Conservation (phyloP, 2,329 filamentous ascomycete species). For the Calonectria ilicicola region DNA sequence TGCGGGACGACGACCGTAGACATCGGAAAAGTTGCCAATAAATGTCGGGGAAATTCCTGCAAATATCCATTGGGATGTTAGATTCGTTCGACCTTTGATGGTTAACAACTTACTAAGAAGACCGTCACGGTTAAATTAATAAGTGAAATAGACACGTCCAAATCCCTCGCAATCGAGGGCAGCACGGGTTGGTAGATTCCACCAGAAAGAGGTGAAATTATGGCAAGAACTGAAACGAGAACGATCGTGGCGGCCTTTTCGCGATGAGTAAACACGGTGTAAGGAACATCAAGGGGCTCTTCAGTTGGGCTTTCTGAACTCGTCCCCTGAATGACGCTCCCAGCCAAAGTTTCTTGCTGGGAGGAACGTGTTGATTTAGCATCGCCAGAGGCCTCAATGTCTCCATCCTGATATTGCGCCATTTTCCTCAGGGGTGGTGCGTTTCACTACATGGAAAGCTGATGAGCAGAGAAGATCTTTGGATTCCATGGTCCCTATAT, state of each 20-base stretch:
- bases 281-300: not conserved
- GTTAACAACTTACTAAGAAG: conserved; percentile 35
- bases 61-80: not conserved
- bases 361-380: not conserved
- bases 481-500: not conserved
- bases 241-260: conserved; percentile 16
- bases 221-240: conserved; percentile 20
- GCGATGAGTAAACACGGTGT: not conserved
- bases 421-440: not conserved
- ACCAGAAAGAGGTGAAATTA: conserved; percentile 25
- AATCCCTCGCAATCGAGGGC: conserved; percentile 31
- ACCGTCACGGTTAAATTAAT: conserved; percentile 53
- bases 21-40: conserved; percentile 44
- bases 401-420: not conserved
- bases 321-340: not conserved
- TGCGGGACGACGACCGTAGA: conserved; percentile 56
- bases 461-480: not conserved
- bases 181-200: conserved; percentile 42
- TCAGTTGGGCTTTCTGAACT: not conserved
- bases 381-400: not conserved
- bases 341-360: not conserved
- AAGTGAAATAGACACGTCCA: conserved; percentile 36
- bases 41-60: not conserved
- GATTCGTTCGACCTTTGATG: too few relatives aligned
- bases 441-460: not conserved